Evolutionary conservation across 352 stramenopile genomes (phyloP).

Genomic region (Globisporangium rhizosaccharum): DNA sequence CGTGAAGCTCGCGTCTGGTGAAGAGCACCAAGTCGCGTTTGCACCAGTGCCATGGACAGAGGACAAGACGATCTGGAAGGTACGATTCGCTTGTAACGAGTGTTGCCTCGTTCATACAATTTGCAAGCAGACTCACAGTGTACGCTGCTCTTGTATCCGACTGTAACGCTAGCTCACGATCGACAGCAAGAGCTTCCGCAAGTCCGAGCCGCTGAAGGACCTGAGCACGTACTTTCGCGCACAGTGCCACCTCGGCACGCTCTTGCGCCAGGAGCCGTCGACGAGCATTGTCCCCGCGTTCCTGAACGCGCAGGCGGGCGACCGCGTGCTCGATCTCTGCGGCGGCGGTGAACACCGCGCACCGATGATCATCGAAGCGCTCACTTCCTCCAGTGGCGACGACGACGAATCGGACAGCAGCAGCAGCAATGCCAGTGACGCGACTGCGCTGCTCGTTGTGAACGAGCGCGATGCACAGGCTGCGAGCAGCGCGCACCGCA

Average conservation of each 20-base stretch:
- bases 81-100: slow-evolving; percentile 7
- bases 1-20: slow-evolving; percentile 52
- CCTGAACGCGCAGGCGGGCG: slow-evolving; percentile 81
- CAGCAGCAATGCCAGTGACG: neutral
- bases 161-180: slow-evolving; percentile 29
- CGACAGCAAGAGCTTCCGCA: slow-evolving; percentile 79
- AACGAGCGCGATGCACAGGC: slow-evolving; percentile 64
- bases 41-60: slow-evolving; percentile 60
- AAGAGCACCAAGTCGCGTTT: slow-evolving; percentile 49
- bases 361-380: slow-evolving; percentile 41
- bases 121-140: neutral
- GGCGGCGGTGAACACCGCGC: slow-evolving; percentile 63
- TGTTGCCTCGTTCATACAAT: neutral
- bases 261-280: slow-evolving; percentile 94
- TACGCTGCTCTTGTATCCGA: neutral
- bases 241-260: slow-evolving; percentile 80
- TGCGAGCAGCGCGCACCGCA: slow-evolving; percentile 43
- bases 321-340: slow-evolving; percentile 72
- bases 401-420: no score
- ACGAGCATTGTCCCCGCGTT: slow-evolving; percentile 95
- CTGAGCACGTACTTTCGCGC: slow-evolving; percentile 92
- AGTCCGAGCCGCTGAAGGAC: slow-evolving; percentile 80
- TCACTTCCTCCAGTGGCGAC: neutral
- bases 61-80: slow-evolving; percentile 71
- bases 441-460: slow-evolving; percentile 38